Evolutionary conservation across 2,329 filamentous ascomycete genomes (phyloP), one percentile per base, ranked within the genome.

Genomic region (Fusarium stilboides): DNA sequence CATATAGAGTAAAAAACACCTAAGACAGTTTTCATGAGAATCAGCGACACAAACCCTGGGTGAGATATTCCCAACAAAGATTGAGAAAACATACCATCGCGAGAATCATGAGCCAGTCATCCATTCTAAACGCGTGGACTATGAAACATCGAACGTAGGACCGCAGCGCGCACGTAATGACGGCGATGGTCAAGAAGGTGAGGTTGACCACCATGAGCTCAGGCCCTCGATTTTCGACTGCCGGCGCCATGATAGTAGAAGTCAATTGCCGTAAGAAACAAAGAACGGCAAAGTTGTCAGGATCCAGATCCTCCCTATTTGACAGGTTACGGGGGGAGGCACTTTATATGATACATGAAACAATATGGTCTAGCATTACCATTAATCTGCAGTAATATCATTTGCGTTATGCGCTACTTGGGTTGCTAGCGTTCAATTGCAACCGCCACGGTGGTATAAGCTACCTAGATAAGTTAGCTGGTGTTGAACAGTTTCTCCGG

Each of bases 21-120:
- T 79, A 72, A 44, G 68, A 76, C 9, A 70, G 57, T 10, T 10
- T 28, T 28, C 57, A 61, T 57, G 74, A 79, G n/a, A 73, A 24
- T 28, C 10, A 10, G 67, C 46, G 49, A 79, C 78, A 19, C 57
- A 68, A 19, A 46, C 19, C 15, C 28, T 8, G 3, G 6, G 8
- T 12, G 13, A 19, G 37, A 24, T 17, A 31, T 24, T 19, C n/a
- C 12, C 17, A 42, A 14, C 17, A 39, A 24, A 17, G 10, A 4
- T n/a, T 26, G 7, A 20, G 17, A 17, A 19, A 26, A 46, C 45
- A 68, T 73, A 79, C 77, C 56, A 72, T 68, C 8, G 79, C 78
- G 24, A 68, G 20, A 2, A 74, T 50, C 80, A 81, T 81, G 12
- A 79, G 58, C 75, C 75, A 80, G 70, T 81, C 80, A 40, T 81